phyloP scores from a whole-genome alignment of 495 filamentous ascomycete species.

The Aspergillus saccharolyticus region DNA sequence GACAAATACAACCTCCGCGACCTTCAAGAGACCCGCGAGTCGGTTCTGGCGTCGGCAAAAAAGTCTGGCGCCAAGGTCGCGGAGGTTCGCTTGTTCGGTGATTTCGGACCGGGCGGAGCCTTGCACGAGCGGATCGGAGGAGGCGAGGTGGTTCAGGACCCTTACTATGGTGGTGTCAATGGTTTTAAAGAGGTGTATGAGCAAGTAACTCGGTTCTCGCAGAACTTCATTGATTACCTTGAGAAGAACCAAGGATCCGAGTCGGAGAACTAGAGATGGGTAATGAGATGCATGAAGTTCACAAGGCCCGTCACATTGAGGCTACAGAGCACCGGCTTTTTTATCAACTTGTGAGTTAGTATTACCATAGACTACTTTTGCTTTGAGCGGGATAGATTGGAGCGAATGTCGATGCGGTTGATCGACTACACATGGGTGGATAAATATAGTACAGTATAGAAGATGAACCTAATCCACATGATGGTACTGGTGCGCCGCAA shows the following conservation, averaged over 20 bases:
- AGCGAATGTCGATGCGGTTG: conserved; percentile 1
- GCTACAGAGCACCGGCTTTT: not conserved
- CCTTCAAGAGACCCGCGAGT: conserved; percentile 53
- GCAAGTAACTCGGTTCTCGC: conserved; percentile 74
- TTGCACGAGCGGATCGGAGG: conserved; percentile 66
- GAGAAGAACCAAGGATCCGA: conserved; percentile 21
- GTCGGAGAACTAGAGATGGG: conserved; percentile 7
- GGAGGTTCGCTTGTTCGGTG: conserved; percentile 76
- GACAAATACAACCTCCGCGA: conserved; percentile 78
- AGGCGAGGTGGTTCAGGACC: conserved; percentile 77
- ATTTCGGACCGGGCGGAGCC: conserved; percentile 64
- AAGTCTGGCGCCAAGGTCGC: conserved; percentile 36
- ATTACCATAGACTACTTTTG: not conserved
- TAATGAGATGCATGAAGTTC: too few relatives aligned
- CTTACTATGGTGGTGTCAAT: conserved; percentile 81
- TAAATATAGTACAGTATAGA: conserved; percentile 7
- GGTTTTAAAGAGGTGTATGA: conserved; percentile 85
- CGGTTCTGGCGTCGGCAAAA: conserved; percentile 45
- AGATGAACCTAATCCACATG: not conserved
- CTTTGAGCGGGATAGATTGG: conserved; percentile 1
- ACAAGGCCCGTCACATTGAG: too few relatives aligned
- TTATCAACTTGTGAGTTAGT: conserved; percentile 17
- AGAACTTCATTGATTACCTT: conserved; percentile 59
- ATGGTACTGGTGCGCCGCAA: not conserved
- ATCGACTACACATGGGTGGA: conserved; percentile 6